phyloP scores from a whole-genome alignment of 345 rosid species.

The Rubroshorea leprosula region DNA sequence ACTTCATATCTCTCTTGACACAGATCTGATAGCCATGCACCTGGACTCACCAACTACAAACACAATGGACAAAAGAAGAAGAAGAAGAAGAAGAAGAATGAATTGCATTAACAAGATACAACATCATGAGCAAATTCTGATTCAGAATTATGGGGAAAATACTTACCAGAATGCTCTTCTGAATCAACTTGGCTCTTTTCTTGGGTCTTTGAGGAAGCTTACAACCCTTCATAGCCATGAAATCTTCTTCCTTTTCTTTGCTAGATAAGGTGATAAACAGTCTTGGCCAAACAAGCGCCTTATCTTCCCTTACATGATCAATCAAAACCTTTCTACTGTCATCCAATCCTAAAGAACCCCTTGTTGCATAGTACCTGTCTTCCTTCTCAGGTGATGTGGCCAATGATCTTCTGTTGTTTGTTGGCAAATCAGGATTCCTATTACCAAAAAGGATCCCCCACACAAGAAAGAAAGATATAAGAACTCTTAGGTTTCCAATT shows the following conservation, averaged over 20 bases:
- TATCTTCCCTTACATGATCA: conserved; percentile 59
- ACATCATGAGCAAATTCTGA: background rate
- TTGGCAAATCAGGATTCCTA: conserved; percentile 45
- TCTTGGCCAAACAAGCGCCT: conserved; percentile 64
- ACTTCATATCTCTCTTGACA: conserved; percentile 88
- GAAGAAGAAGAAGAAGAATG: background rate
- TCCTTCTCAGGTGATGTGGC: conserved; percentile 64
- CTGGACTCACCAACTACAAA: conserved; percentile 78
- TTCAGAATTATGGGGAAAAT: background rate
- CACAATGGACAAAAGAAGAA: background rate
- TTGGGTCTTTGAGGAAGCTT: conserved; percentile 91
- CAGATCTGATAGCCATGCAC: conserved; percentile 82
- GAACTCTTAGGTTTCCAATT: background rate
- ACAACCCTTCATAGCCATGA: conserved; percentile 92
- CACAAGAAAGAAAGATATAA: too few relatives aligned
- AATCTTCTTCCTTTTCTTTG: conserved; percentile 95
- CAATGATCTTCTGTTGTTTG: conserved; percentile 41
- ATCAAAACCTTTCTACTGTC: conserved; percentile 51
- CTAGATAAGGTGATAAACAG: conserved; percentile 64
- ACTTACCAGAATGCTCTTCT: conserved; percentile 72
- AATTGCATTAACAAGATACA: background rate
- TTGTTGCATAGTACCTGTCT: conserved; percentile 71
- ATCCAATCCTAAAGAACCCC: conserved; percentile 63
- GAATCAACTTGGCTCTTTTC: conserved; percentile 83
- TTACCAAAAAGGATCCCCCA: background rate